Conservation (phyloP, 768 basidiomycete genomes). For the Agrocybe praecox region DNA sequence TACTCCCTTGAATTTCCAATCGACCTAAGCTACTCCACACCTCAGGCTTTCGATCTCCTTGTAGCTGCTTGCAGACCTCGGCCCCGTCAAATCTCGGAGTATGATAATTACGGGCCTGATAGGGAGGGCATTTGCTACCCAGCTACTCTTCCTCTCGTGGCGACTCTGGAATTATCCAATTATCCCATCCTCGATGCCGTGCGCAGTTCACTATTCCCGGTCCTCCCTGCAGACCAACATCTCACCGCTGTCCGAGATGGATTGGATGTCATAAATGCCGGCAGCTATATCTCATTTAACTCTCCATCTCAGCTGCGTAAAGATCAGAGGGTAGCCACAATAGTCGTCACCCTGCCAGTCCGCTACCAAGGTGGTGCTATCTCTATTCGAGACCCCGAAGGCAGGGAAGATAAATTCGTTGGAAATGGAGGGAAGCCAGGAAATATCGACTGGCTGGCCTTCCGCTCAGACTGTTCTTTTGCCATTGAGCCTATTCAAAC, state of each 20-base stretch:
- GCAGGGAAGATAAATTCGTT: slow-evolving; percentile 61
- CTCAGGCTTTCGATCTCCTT: slow-evolving; percentile 78
- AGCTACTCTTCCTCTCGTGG: slow-evolving; percentile 67
- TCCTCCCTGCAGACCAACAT: slow-evolving; percentile 67
- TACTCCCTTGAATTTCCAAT: slow-evolving; percentile 85
- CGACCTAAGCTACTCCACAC: slow-evolving; percentile 72
- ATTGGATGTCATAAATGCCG: slow-evolving; percentile 67
- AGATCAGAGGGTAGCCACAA: slow-evolving; percentile 74
- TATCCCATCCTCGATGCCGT: slow-evolving; percentile 83
- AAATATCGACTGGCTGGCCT: slow-evolving; percentile 80
- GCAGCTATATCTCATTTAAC: slow-evolving; percentile 60
- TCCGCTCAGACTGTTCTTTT: slow-evolving; percentile 73
- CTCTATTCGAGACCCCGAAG: slow-evolving; percentile 56
- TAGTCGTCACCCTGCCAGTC: slow-evolving; percentile 74
- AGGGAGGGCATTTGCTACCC: slow-evolving; percentile 76
- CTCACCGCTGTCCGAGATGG: slow-evolving; percentile 69
- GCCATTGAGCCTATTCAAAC: slow-evolving; percentile 72
- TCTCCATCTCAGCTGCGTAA: slow-evolving; percentile 48
- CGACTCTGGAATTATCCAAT: slow-evolving; percentile 79
- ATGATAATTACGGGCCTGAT: slow-evolving; percentile 49
- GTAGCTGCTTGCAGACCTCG: slow-evolving; percentile 73
- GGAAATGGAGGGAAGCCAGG: slow-evolving; percentile 63
- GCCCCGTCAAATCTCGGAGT: slow-evolving; percentile 59
- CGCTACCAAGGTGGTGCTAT: slow-evolving; percentile 72
- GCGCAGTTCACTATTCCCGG: slow-evolving; percentile 71